Conservation (phyloP, 495 filamentous ascomycete species). For the Lepidopterella palustris region DNA sequence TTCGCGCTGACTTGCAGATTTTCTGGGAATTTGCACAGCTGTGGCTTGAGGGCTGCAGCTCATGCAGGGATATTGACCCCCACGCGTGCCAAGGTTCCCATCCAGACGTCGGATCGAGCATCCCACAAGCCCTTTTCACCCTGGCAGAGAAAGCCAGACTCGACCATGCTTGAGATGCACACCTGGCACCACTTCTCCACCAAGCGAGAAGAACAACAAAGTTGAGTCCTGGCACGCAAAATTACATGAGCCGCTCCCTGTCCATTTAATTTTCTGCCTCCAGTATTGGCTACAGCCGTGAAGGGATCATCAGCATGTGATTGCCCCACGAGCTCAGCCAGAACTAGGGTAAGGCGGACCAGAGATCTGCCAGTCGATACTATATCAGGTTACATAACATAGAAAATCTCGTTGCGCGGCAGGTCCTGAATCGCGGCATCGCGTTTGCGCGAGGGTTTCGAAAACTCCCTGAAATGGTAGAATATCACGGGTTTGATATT, state of each 20-base stretch:
- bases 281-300: background rate
- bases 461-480: background rate
- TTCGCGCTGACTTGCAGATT: slow-evolving; percentile 13
- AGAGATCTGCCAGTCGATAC: background rate
- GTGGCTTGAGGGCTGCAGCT: slow-evolving; percentile 2
- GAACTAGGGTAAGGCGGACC: background rate
- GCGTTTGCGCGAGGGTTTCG: background rate
- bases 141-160: background rate
- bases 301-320: background rate
- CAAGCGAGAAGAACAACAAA: too few relatives aligned
- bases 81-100: slow-evolving; percentile 6
- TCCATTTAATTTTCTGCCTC: background rate
- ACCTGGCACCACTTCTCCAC: background rate
- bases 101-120: background rate
- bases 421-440: background rate
- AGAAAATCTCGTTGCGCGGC: background rate
- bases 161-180: background rate
- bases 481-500: too few relatives aligned
- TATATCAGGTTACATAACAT: background rate
- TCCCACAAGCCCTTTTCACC: background rate
- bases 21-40: background rate
- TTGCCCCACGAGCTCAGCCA: background rate
- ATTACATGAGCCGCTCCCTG: background rate
- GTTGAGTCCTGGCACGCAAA: background rate
- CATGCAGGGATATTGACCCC: slow-evolving; percentile 8